A percentile compares a stretch with the other conserved stretches of the same genome.
phyloP scores from a whole-genome alignment of 2,329 filamentous ascomycete species.

The Lasiodiplodia theobromae region DNA sequence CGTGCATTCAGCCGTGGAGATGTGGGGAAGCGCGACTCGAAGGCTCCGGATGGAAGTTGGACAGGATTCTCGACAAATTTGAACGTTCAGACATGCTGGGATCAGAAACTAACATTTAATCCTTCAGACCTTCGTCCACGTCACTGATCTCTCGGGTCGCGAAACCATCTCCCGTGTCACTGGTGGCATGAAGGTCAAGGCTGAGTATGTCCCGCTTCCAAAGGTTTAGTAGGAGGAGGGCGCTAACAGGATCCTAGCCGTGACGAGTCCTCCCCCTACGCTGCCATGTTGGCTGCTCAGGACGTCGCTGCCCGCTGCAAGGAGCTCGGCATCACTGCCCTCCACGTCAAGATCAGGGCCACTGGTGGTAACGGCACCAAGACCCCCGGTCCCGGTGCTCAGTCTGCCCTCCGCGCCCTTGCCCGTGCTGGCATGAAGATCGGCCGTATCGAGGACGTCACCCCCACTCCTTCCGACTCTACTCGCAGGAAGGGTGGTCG shows the following conservation, averaged over 20 bases:
- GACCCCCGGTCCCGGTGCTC: slow-evolving; percentile 98
- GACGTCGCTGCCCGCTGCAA: slow-evolving; percentile 87
- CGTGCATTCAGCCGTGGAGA: neutral
- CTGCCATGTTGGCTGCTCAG: slow-evolving; percentile 99
- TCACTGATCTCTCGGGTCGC: slow-evolving; percentile 98
- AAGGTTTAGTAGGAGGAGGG: neutral
- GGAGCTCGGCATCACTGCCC: slow-evolving; percentile 87
- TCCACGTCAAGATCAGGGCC: slow-evolving; percentile 99
- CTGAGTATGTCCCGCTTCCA: slow-evolving; percentile 54
- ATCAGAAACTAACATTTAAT: neutral
- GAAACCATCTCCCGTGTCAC: slow-evolving; percentile 99
- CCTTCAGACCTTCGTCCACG: slow-evolving; percentile 75
- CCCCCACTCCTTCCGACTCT: slow-evolving; percentile 97
- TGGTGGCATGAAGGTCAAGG: slow-evolving; percentile 99
- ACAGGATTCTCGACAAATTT: neutral
- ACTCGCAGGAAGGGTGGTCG: slow-evolving; percentile 99
- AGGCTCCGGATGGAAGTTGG: neutral
- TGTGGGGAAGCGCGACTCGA: neutral
- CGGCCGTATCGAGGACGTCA: slow-evolving; percentile 99
- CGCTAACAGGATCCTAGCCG: slow-evolving; percentile 54
- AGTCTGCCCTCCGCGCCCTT: slow-evolving; percentile 97
- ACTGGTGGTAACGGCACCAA: slow-evolving; percentile 99
- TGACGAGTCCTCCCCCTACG: slow-evolving; percentile 99
- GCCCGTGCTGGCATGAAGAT: slow-evolving; percentile 99
- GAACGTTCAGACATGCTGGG: neutral